Evolutionary conservation across 2,329 filamentous ascomycete species (phyloP), one percentile per base, ranked within the genome.

Genomic region (Aspergillus chevalieri): DNA sequence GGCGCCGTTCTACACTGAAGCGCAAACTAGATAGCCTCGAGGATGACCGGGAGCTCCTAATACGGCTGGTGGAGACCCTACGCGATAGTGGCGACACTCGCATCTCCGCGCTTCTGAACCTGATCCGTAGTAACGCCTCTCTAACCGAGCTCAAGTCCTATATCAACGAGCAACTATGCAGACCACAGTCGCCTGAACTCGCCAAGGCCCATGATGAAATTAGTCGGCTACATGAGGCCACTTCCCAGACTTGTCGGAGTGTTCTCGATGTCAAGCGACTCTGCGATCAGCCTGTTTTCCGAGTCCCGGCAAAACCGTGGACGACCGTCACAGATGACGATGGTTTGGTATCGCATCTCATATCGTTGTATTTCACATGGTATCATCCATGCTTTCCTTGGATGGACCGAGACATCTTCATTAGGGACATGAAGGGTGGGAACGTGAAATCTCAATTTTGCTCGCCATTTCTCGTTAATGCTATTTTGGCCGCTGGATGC

Each of bases 391-490:
- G 56, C 15, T 57, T 51, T 30, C 54, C 58, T 33, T 59, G 50
- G 22, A 52, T 67, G 9, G 57, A 63, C 44, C 55, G 57, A 7
- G 59, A 65, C 9, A n/a, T 60, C 1, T 67, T 69, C 47, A 47
- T 68, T 7, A 50, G 56, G 38, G 62, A 62, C 34, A 68, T 69
- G 64, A 50, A 49, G 43, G 30, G 50, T 3, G 57, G 56, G 3
- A 46, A 63, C 21, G 21, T 57, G 10, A 47, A 51, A 7, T 59
- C 59, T 1, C 50, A 52, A 6, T 65, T 57, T 44, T 67, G 64
- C 47, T 65, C 62, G 15, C 59, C 65, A 0, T 57, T 67, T 12
- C 50, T 68, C 2, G 63, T 68, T 3, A 64, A 67, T 34, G 54
- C 53, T 4, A 54, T 68, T 6, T 49, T 65, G n/a, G 56, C 62